phyloP scores from a whole-genome alignment of 352 stramenopile genomes.

The Globisporangium solare region DNA sequence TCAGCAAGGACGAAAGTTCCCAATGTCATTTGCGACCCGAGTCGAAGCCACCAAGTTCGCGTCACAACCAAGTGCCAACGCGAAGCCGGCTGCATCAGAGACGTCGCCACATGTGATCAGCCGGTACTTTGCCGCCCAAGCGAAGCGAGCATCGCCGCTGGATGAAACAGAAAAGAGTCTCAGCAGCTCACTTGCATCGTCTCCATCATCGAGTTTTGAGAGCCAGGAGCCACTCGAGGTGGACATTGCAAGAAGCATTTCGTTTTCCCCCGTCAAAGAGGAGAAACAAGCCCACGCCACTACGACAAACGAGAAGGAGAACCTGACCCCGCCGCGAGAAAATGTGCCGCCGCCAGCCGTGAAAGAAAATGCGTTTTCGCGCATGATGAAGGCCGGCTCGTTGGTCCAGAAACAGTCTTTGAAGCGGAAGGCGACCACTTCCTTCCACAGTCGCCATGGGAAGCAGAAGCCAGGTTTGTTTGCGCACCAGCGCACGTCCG shows the following conservation, averaged over 20 bases:
- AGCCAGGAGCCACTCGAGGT: slow-evolving; percentile 50
- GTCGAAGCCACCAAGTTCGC: background rate
- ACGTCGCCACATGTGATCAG: slow-evolving; percentile 12
- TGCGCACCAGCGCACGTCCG: slow-evolving; percentile 2
- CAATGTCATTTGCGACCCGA: background rate
- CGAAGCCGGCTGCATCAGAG: background rate
- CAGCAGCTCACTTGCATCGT: slow-evolving; percentile 4
- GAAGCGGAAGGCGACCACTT: slow-evolving; percentile 39
- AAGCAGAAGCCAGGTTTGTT: slow-evolving; percentile 7
- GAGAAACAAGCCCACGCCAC: slow-evolving; percentile 16
- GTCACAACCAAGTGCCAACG: background rate
- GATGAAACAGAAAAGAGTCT: slow-evolving; percentile 27
- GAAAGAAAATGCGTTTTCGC: slow-evolving; percentile 76
- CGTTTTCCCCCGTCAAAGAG: slow-evolving; percentile 44
- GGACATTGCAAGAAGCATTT: slow-evolving; percentile 43
- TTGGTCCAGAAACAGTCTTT: slow-evolving; percentile 45
- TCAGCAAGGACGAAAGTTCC: background rate
- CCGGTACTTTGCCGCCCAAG: slow-evolving; percentile 17
- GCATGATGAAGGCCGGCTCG: slow-evolving; percentile 73
- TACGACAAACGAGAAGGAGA: slow-evolving; percentile 35
- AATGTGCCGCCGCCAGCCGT: slow-evolving; percentile 6
- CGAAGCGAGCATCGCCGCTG: slow-evolving; percentile 23
- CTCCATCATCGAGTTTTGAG: slow-evolving; percentile 24
- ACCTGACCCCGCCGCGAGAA: slow-evolving; percentile 16
- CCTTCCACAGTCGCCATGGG: slow-evolving; percentile 1